Conservation (phyloP, 1,284 basidiomycete genomes). For the Tilletia setariae region DNA sequence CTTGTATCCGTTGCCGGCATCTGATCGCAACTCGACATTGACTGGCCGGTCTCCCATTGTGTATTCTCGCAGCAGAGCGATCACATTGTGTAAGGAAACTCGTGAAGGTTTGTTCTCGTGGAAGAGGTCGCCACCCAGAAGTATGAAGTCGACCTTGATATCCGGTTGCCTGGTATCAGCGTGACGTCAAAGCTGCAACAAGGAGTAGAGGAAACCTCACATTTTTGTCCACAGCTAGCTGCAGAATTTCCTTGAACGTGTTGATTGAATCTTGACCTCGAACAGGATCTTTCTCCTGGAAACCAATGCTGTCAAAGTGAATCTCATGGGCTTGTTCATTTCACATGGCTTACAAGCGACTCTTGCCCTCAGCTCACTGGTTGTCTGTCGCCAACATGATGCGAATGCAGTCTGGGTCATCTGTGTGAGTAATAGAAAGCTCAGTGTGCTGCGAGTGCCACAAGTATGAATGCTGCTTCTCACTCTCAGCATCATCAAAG, state of each 20-base stretch:
- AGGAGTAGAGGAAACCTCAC: constrained; percentile 56
- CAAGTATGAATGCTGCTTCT: background rate
- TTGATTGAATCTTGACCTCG: constrained; percentile 92
- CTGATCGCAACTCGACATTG: constrained; percentile 83
- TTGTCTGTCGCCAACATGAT: constrained; percentile 15
- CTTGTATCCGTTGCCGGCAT: constrained; percentile 66
- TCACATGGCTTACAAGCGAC: background rate
- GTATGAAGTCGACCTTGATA: constrained; percentile 56
- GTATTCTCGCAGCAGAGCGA: constrained; percentile 84
- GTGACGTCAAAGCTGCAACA: background rate
- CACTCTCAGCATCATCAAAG: constrained; percentile 10
- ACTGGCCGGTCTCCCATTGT: constrained; percentile 84
- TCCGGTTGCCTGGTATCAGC: background rate
- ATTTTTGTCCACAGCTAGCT: constrained; percentile 81
- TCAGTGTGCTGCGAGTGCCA: background rate
- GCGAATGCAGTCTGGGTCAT: constrained; percentile 9
- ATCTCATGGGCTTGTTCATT: background rate
- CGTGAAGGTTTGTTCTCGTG: constrained; percentile 95
- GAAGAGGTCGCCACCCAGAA: constrained; percentile 92
- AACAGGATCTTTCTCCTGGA: constrained; percentile 88
- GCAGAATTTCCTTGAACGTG: constrained; percentile 88
- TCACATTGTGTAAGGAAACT: constrained; percentile 69
- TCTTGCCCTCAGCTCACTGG: background rate
- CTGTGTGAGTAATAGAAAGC: background rate
- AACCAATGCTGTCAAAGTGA: constrained; percentile 71